A percentile compares a stretch with the other conserved stretches of the same genome.
Evolutionary conservation across 257 asterid genomes (phyloP).

Genomic region (Perilla frutescens): DNA sequence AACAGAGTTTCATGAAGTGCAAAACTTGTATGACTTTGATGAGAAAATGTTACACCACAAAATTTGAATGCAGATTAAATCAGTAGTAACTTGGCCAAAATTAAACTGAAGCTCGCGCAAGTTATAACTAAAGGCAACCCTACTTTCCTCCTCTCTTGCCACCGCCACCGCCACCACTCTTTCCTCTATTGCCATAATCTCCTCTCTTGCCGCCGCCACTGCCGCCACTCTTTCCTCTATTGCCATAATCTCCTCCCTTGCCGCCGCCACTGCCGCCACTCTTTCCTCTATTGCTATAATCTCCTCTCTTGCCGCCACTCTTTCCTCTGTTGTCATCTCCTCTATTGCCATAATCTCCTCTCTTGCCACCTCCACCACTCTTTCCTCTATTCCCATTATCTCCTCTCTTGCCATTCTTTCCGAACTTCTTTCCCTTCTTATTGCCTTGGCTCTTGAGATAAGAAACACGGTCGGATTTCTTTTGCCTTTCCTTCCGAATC

Average conservation of each 20-base stretch:
- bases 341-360: neutral
- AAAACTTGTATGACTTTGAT: neutral
- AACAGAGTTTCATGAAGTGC: neutral
- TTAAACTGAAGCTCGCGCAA: slow-evolving; percentile 8
- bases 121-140: slow-evolving; percentile 14
- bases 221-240: too few species aligned
- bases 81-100: slow-evolving; percentile 16
- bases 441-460: slow-evolving; percentile 66
- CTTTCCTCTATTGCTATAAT: neutral
- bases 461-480: slow-evolving; percentile 69
- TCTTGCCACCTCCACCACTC: neutral
- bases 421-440: slow-evolving; percentile 56
- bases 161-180: slow-evolving; percentile 20
- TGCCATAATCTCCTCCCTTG: neutral
- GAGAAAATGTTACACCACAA: slow-evolving; percentile 4
- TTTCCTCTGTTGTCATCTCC: slow-evolving; percentile 16
- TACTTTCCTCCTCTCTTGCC: slow-evolving; percentile 46
- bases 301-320: neutral
- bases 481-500: slow-evolving; percentile 84
- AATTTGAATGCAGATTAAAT: neutral
- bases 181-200: neutral
- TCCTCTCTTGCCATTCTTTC: slow-evolving; percentile 52
- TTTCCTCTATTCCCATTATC: slow-evolving; percentile 16
- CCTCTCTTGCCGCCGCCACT: neutral
- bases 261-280: neutral